Conservation (phyloP, 345 rosid genomes). For the Zanthoxylum bungeanum region DNA sequence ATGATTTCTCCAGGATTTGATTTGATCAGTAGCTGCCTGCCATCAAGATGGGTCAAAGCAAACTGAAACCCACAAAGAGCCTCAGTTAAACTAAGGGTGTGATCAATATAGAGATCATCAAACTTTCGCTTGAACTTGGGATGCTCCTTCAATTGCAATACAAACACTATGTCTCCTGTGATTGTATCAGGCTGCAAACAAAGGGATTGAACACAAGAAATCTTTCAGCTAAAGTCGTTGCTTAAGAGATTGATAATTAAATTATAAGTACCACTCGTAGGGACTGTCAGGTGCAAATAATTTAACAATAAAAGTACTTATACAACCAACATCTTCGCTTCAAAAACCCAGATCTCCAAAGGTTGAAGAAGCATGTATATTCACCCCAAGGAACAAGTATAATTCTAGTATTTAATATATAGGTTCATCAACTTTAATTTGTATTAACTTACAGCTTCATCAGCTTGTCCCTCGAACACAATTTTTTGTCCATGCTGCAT, state of each 20-base stretch:
- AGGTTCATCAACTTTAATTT: background rate
- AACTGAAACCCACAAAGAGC: slow-evolving; percentile 72
- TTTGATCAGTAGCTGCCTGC: slow-evolving; percentile 62
- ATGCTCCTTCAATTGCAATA: slow-evolving; percentile 52
- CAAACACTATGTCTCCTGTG: slow-evolving; percentile 49
- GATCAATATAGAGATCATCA: slow-evolving; percentile 44
- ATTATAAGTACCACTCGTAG: too few species aligned
- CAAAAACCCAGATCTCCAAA: background rate
- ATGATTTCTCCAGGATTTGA: slow-evolving; percentile 60
- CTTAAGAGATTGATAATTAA: background rate
- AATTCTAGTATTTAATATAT: background rate
- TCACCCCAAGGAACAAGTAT: background rate
- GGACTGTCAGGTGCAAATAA: background rate
- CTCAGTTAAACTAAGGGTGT: slow-evolving; percentile 50
- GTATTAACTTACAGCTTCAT: slow-evolving; percentile 50
- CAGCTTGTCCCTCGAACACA: slow-evolving; percentile 53
- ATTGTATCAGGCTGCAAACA: slow-evolving; percentile 41
- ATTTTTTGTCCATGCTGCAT: slow-evolving; percentile 55
- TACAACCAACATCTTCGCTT: background rate
- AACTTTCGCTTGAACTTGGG: slow-evolving; percentile 47
- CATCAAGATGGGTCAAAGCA: slow-evolving; percentile 53
- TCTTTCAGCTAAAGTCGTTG: background rate
- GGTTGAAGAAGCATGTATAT: background rate
- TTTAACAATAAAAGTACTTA: background rate
- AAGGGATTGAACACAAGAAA: background rate